A percentile compares a stretch with the other conserved stretches of the same genome.
Evolutionary conservation across 768 basidiomycete species (phyloP).

Genomic region (Pisolithus tinctorius): DNA sequence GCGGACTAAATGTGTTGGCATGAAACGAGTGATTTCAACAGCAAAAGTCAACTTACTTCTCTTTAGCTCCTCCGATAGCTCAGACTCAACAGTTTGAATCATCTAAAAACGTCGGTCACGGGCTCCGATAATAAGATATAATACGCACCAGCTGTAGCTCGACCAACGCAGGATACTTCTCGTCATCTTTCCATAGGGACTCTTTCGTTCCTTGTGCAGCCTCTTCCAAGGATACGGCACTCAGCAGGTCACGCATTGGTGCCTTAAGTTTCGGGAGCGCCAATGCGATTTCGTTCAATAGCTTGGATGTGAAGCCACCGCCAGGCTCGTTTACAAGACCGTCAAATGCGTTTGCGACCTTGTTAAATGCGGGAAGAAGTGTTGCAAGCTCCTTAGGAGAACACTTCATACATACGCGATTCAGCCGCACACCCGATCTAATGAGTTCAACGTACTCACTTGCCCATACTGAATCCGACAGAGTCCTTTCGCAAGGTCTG

Average conservation of each 20-base stretch:
- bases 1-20: conserved; percentile 43
- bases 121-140: neutral
- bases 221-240: conserved; percentile 49
- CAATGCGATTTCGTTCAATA: conserved; percentile 67
- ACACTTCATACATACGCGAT: conserved; percentile 39
- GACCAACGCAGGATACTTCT: conserved; percentile 49
- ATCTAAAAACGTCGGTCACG: conserved; percentile 35
- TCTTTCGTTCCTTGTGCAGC: conserved; percentile 65
- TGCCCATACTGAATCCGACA: conserved; percentile 88
- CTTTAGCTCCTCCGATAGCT: conserved; percentile 69
- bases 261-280: conserved; percentile 60
- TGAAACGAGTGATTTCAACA: neutral
- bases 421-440: neutral
- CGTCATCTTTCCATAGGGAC: conserved; percentile 56
- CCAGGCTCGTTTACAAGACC: conserved; percentile 34
- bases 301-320: conserved; percentile 52
- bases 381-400: conserved; percentile 76
- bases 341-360: conserved; percentile 60
- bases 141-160: conserved; percentile 55
- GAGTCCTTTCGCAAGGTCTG: conserved; percentile 82
- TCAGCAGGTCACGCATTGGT: conserved; percentile 47
- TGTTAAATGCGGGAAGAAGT: conserved; percentile 69
- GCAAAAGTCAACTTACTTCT: conserved; percentile 35
- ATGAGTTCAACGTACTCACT: conserved; percentile 34
- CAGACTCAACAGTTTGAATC: conserved; percentile 59